Percentiles rank a stretch among this genome's conserved stretches.
Conservation (phyloP, 202 grass and related monocot species). For the Hordeum pubiflorum region DNA sequence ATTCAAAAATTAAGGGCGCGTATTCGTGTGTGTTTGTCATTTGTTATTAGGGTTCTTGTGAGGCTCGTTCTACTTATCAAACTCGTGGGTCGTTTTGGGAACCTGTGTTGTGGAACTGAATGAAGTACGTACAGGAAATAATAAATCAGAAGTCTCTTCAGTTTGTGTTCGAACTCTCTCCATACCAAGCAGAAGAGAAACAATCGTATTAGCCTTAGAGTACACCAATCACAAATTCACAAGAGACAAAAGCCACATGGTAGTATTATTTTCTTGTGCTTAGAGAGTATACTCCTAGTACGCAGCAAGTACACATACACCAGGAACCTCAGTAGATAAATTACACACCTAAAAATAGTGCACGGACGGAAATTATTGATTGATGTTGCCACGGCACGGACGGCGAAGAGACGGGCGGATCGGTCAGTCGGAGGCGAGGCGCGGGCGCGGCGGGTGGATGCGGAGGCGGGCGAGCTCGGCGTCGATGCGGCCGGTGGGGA, state of each 20-base stretch:
- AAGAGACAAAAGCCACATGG: not conserved
- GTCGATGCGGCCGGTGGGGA: slow-evolving; percentile 65
- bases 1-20: not conserved
- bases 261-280: not conserved
- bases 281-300: not conserved
- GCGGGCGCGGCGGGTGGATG: not conserved
- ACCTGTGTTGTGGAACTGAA: not conserved
- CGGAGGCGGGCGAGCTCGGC: slow-evolving; percentile 61
- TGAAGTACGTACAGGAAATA: not conserved
- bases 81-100: not conserved
- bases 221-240: not conserved
- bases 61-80: not conserved
- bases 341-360: too few relatives aligned
- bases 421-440: not conserved
- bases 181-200: not conserved
- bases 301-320: not conserved
- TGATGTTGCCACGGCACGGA: too few relatives aligned
- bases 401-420: too few relatives aligned
- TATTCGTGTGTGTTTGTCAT: not conserved
- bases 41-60: not conserved
- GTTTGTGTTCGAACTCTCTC: not conserved
- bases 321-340: not conserved
- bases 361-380: too few relatives aligned
- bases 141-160: not conserved
- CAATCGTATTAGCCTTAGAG: not conserved